Evolutionary conservation across 2,329 filamentous ascomycete species (phyloP), one percentile per base, ranked within the genome.

Genomic region (Colletotrichum musicola): DNA sequence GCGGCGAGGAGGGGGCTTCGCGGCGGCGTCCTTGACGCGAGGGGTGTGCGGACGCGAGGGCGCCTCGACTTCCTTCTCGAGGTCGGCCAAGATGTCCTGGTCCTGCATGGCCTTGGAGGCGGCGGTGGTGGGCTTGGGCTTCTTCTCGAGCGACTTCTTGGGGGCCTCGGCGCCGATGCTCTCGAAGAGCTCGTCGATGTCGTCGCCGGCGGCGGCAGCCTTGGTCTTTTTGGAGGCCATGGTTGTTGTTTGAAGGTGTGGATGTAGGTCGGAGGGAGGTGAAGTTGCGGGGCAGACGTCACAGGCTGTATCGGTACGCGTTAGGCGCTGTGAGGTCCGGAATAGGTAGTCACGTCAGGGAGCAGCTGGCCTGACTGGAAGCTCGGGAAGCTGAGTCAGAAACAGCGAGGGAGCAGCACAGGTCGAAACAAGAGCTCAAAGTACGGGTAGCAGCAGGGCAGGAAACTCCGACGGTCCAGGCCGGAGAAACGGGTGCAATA

Each of bases 11-110:
- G 84, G 82, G 38, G 79, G 77, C 71, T 80, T 81, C 44, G 81
- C 77, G 18, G 81, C 79, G 64, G 83, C 79, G 69, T 86, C 89
- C 73, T 88, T 87, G 77, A 89, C 79, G 73, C 93, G 92, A 46
- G 95, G 96, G 1, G 95, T 98, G 75, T 93, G 91, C 16, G 95
- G 93, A 55, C 95, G 90, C 71, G 90, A 90, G 38, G 93, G 87
- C 76, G 91, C 85, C 78, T 93, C 68, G 20, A 71, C 57, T 27
- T 72, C 70, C 61, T 91, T 90, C 78, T 97, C 93, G 70, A 98
- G 88, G 74, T 98, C 95, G 71, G 94, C 94, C 46, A 98, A 87
- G 66, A 95, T 89, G 77, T 97, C 94, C 74, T 93, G 87, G 74
- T 91, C 86, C 73, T 79, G 75, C 76, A 80, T 80, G 59, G 81